These are phyloP conservation scores for Calocera viscosa DNA, from an alignment of 768 basidiomycete genomes.

Conservation along the genomic window DNA sequence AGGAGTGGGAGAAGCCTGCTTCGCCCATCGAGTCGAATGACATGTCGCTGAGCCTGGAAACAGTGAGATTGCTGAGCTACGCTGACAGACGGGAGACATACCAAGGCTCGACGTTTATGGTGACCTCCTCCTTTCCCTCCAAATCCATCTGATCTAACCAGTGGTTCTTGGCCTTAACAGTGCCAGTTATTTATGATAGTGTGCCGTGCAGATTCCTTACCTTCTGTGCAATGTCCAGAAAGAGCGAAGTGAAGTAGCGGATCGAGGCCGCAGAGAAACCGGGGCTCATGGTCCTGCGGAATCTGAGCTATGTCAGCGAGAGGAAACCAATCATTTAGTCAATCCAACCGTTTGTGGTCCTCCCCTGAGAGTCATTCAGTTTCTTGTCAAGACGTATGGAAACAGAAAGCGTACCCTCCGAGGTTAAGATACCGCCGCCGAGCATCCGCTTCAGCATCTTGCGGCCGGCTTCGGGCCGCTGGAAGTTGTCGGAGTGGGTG, in stretches of 20 bases:
- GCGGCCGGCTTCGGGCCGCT: neutral
- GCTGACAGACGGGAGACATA: neutral
- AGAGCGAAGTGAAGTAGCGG: neutral
- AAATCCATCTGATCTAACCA: neutral
- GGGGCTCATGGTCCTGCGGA: neutral
- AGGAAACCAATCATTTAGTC: too few species aligned
- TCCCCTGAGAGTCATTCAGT: too few species aligned
- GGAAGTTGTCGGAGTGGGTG: neutral
- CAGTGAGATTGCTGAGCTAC: neutral
- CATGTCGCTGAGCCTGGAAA: neutral
- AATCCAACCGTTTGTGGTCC: neutral
- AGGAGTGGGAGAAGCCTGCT: neutral
- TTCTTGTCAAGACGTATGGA: too few species aligned
- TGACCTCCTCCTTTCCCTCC: neutral
- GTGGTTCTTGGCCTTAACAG: neutral
- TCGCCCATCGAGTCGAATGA: neutral
- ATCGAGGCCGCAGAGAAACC: neutral
- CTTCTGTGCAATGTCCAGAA: neutral
- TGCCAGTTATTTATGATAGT: too few species aligned
- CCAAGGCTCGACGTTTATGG: neutral
- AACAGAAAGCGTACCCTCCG: too few species aligned
- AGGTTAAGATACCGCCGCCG: too few species aligned
- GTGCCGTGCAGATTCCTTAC: too few species aligned
- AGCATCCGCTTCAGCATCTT: neutral
- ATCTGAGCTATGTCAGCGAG: too few species aligned